phyloP scores from a whole-genome alignment of 2,329 filamentous ascomycete species.

The Exophiala sideris region DNA sequence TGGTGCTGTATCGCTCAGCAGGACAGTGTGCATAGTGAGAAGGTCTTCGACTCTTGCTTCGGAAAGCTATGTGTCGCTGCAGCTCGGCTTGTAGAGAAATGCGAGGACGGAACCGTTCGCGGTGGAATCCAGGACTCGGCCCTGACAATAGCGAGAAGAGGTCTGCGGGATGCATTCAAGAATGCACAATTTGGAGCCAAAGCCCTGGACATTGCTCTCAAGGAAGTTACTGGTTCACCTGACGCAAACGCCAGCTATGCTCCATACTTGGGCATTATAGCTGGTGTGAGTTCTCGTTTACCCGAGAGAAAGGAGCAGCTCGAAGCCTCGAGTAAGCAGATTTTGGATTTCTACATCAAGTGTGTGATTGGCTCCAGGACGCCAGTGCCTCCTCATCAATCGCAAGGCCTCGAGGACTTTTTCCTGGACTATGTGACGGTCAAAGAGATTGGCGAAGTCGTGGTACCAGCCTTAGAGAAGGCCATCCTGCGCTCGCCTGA shows the following conservation, averaged over 20 bases:
- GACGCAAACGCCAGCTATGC: slow-evolving; percentile 66
- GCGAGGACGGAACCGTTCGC: slow-evolving; percentile 64
- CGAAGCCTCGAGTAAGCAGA: slow-evolving; percentile 64
- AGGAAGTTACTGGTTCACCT: slow-evolving; percentile 66
- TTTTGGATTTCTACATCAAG: slow-evolving; percentile 78
- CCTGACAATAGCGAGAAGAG: slow-evolving; percentile 72
- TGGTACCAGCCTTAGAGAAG: slow-evolving; percentile 83
- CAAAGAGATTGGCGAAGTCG: slow-evolving; percentile 70
- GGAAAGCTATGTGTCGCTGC: slow-evolving; percentile 64
- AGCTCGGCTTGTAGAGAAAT: slow-evolving; percentile 74
- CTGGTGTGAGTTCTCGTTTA: slow-evolving; percentile 77
- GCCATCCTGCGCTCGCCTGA: slow-evolving; percentile 85
- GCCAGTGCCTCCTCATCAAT: slow-evolving; percentile 67
- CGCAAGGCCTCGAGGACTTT: slow-evolving; percentile 74
- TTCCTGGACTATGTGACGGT: slow-evolving; percentile 70
- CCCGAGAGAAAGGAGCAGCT: slow-evolving; percentile 61
- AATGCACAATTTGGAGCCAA: slow-evolving; percentile 56
- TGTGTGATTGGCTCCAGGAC: slow-evolving; percentile 79
- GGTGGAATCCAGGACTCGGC: slow-evolving; percentile 68
- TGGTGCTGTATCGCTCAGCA: slow-evolving; percentile 83
- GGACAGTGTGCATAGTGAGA: slow-evolving; percentile 58
- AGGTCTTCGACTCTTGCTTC: slow-evolving; percentile 53
- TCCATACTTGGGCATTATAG: slow-evolving; percentile 76
- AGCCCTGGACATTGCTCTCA: slow-evolving; percentile 61
- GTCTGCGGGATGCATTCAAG: slow-evolving; percentile 70